Evolutionary conservation across 2,329 filamentous ascomycete genomes (phyloP), one percentile per base, ranked within the genome.

Genomic region (Alternaria sp.): DNA sequence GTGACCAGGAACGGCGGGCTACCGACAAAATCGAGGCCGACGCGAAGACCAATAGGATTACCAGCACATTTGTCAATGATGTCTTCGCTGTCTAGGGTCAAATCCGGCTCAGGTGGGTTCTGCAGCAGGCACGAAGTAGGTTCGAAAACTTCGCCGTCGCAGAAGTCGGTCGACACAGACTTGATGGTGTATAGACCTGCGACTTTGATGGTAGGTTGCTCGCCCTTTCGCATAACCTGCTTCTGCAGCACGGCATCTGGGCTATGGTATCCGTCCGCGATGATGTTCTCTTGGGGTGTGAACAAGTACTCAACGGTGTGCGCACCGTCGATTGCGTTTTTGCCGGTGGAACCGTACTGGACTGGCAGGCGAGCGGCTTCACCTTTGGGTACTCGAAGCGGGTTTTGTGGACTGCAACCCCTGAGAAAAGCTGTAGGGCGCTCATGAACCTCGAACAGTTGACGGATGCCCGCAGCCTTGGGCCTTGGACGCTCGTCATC

Each of bases 61-160:
- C 94, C 93, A 36, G 94, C 94, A 76, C 95, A 99, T 75, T 96
- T 96, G 78, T 99, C 95, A 53, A 92, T 91, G 43, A 99, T 93
- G 63, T 93, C 90, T 69, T 96, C 91, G 7, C 88, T 85, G 32
- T 86, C 86, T 51, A 99, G 82, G 5, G 87, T 84, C 59, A 99
- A 78, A 56, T 90, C 88, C 9, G 95, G 95, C 79, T 97, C 90
- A 0, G 95, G 89, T 5, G 95, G 95, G 67, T 98, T 99, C 66
- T 96, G 85, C 54, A 99, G 82, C 59, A 97, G 84, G 77, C 94
- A 98, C n/a, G 94, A 95, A 3, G 94, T 92, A 28, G 95, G 95
- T 76, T 99, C 95, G 65, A 94, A 86, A 5, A 99, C 89, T 69
- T 98, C 94, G 46, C 95, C 95, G 34, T 88, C 84, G 74, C 95